Evolutionary conservation across 2,329 filamentous ascomycete species (phyloP), one percentile per base, ranked within the genome.

Genomic region (Geosmithia flava): DNA sequence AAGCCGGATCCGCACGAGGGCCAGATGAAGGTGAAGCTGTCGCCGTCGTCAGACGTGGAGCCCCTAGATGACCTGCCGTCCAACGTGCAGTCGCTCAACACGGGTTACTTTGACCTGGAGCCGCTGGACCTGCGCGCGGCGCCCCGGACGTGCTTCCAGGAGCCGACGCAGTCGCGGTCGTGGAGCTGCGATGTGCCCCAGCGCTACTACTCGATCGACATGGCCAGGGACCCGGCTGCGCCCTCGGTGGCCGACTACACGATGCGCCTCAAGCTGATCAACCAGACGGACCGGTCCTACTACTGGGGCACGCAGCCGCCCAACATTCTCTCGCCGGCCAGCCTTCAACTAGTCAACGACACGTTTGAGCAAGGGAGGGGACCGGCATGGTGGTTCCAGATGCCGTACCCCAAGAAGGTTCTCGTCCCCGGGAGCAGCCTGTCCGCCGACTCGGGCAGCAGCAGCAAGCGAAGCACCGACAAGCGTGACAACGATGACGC

Each of bases 151-250:
- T 87, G 83, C 58, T 69, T 86, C 51, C 68, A 69, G 30, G 69
- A 82, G 49, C 66, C 71, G 1, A 68, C 61, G 1, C 73, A 81
- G 54, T 65, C 68, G n/a, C 61, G 69, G 46, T 75, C 81, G 1
- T 87, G 83, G 83, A 76, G 69, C 50, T 87, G 83, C 58, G 68
- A 75, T 13, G 67, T 83, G 29, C 64, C 68, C 1, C 66, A 68
- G 44, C 63, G 64, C 6, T 63, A 68, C 43, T 70, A 72, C 46
- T 60, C 65, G 1, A 61, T 78, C 62, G 60, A 64, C 1, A 61
- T 80, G 17, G 53, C 51, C 19, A 56, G 49, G 23, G 52, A 62
- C 3, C 44, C 51, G 3, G 54, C 60, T 15, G 56, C 53, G 46
- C 54, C 53, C 16, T 55, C 54, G 42, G 62, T 56, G 20, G 55